Base-by-base conservation (phyloP, 768 basidiomycete genomes). In the Auricularia sp. region DNA sequence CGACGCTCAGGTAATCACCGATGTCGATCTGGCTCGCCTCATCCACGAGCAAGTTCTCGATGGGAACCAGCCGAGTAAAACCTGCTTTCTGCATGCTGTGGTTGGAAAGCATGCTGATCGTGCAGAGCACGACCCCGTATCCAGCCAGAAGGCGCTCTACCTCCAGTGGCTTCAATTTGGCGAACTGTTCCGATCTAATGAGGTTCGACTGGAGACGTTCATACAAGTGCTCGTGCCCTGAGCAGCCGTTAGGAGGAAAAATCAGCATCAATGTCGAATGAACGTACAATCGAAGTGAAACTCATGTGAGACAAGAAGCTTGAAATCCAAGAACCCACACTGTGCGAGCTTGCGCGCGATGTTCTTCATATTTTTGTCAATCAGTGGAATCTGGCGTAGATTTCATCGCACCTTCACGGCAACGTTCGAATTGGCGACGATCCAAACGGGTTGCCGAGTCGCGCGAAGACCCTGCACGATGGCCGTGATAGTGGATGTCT, bases 181-280 rank as follows among this genome's bases (percentile, higher is more conserved):
- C 16, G 5, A 51, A 51, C n/a, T 80, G 73, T 45, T 82, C 73
- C 54, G 85, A 84, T 2, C 77, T 72, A 39, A 93, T 86, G 3
- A 85, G 73, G 63, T 88, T 80, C 11, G 68, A 24, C 7, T 69
- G 64, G 39, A 90, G 75, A 11, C 78, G 70, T 2, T 69, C 64
- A 71, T 93, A 93, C 0, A 91, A 74, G 71, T 92, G 88, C 65
- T 90, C 90, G 80, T 93, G 89, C 91, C 91, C 92, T 47, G 44
- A 24, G 24, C 24, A 24, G 24, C 24, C 24, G 24, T 24, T 63
- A 37, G 54, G 44, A 56, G 13, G 3, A 34, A 14, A 10, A 44
- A n/a, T 35, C 24, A 33, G 21, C 37, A 54, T 36, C 18, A 14
- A 34, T 24, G 24, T 24, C 24, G 24, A 24, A 24, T 24, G 24